phyloP scores from a whole-genome alignment of 2,329 filamentous ascomycete genomes.

The Trichophyton simii region DNA sequence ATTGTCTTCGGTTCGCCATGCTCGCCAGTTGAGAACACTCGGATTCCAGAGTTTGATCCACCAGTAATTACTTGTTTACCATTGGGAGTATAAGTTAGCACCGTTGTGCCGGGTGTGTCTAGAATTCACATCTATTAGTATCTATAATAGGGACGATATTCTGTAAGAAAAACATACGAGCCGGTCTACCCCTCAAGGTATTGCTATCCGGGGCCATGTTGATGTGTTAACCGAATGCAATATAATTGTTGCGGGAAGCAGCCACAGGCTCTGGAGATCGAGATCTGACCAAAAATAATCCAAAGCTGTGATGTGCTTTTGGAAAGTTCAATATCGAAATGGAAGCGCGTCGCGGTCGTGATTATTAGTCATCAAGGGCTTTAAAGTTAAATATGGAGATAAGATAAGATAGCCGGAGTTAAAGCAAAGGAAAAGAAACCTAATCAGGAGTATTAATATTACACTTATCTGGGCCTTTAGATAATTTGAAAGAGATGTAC shows the following conservation, averaged over 20 bases:
- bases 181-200: conserved; percentile 31
- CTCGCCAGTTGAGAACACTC: conserved; percentile 80
- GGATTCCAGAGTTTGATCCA: conserved; percentile 84
- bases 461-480: not conserved
- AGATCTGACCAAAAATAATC: not conserved
- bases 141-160: not conserved
- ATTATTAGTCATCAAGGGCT: not conserved
- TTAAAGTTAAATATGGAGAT: not conserved
- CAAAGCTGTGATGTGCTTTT: not conserved
- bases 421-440: not conserved
- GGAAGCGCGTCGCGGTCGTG: conserved; percentile 1
- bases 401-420: not conserved
- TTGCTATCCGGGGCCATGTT: conserved; percentile 11
- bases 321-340: not conserved
- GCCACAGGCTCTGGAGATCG: not conserved
- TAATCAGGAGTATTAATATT: not conserved
- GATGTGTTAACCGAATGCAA: too few relatives aligned
- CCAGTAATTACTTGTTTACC: conserved; percentile 79
- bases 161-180: conserved; percentile 31
- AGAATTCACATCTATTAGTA: conserved; percentile 1
- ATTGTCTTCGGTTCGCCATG: conserved; percentile 88
- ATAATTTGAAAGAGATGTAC: not conserved
- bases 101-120: conserved; percentile 79
- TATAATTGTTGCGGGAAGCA: too few relatives aligned
- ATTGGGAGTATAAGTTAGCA: conserved; percentile 77